Evolutionary conservation across 164 flowering plant species (phyloP), one percentile per base, ranked within the genome.

Genomic region (Umbilicus rupestris): DNA sequence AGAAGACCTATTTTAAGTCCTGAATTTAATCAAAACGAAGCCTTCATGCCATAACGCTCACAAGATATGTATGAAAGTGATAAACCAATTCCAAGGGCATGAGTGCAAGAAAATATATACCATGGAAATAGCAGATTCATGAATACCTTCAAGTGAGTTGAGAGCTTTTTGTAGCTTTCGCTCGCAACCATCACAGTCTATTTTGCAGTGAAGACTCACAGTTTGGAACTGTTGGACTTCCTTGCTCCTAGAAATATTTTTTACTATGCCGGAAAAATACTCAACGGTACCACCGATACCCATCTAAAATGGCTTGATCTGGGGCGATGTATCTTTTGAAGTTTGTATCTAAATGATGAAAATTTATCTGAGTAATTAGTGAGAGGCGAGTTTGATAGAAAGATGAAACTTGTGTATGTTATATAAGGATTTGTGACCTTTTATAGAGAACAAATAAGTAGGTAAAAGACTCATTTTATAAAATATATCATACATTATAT

Each of bases 141-240:
- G 7, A 20, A 50, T 55, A 55, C 60, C 60, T 0, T 55, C 60
- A 19, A 55, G 60, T 28, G 60, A 55, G 60, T 55, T 14, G 33
- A 55, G 31, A 28, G 60, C 60, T 55, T 55, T 55, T 55, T 29
- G 28, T 15, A 55, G 29, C 33, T 55, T 55, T 5, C 33, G 35
- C 60, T 55, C 60, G 60, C 60, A 55, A 15, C 60, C 60, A 55
- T 55, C 33, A 16, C 60, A 55, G 19, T 55, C 60, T 11, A 55
- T 14, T 12, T 55, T 55, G 60, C 60, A 55, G 22, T 55, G 60
- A 28, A 55, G 60, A 26, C 11, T 28, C 17, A 55, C 60, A 11
- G 33, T 55, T 16, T 55, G 60, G 19, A 6, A 52, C 9, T 52
- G 58, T 10, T 22, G 58, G 30, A 52, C 58, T 52, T 52, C 29